Base-by-base conservation (phyloP, 2,329 filamentous ascomycete species). In the Aureobasidium sp. region DNA sequence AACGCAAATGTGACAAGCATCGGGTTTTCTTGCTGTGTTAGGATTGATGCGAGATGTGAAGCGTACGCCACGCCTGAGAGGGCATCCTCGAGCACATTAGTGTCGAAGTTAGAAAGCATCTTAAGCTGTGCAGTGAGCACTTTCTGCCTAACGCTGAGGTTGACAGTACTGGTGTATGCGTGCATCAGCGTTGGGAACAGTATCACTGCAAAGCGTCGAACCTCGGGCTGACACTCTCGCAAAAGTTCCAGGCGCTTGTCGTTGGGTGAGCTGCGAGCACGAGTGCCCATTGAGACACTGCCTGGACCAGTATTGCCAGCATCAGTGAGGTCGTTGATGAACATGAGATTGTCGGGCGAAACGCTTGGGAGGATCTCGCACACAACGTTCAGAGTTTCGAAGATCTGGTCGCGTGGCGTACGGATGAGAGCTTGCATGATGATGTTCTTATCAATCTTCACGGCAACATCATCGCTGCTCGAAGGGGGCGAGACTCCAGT, bases 341-440 rank as follows among this genome's bases (percentile, higher is more conserved):
- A 79, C n/a, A 74, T 75, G 5, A 80, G 71, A 38, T 77, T 76
- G 55, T 82, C 78, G 53, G 79, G 80, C 13, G 87, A 85, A 17
- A 93, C 78, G 53, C 84, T 86, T 1, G 93, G 92, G 37, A 99
- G 80, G 31, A 99, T 79, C 75, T 99, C 94, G 76, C 94, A 96
- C 65, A 99, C 91, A 64, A 99, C 91, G 71, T 97, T 97, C 64
- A 99, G 81, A 1, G 95, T 96, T 77, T 99, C 94, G 67, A 93
- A 94, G 19, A 99, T 89, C 74, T 99, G 94, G 66, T 99, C 95
- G 60, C 92, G 86, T 7, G 94, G 94, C 42, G 93, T 86, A 70
- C 97, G 94, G 57, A 99, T 96, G 64, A 99, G 80, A 38, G 95
- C 91, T 75, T 99, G 94, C 95, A 99, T 99, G 68, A 99, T 94